Evolutionary conservation across 2,329 filamentous ascomycete species (phyloP).

Genomic region (Lecanicillium sp.): DNA sequence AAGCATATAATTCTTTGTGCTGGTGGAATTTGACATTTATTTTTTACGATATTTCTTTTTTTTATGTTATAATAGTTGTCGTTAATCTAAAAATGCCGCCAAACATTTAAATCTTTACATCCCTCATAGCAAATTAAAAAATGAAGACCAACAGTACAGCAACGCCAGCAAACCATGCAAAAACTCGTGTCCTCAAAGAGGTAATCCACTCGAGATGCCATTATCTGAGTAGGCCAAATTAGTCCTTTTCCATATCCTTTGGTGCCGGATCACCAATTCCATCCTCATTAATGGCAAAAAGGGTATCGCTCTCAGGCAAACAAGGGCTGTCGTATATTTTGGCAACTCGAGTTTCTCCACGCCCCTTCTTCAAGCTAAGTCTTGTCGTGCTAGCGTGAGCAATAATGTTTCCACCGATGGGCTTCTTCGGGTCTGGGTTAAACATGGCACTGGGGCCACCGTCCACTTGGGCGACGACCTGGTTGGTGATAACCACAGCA

Average conservation of each 20-base stretch:
- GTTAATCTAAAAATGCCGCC: conserved; percentile 7
- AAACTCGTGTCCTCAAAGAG: too few relatives aligned
- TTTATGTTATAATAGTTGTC: too few relatives aligned
- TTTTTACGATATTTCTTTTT: too few relatives aligned
- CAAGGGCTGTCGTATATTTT: conserved; percentile 99
- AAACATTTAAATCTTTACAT: conserved; percentile 5
- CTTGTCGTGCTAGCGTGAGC: conserved; percentile 94
- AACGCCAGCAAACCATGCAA: conserved; percentile 24
- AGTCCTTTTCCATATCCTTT: conserved; percentile 88
- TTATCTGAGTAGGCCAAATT: too few relatives aligned
- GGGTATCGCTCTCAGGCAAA: conserved; percentile 87
- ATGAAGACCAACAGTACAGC: conserved; percentile 4
- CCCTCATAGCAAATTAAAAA: neutral
- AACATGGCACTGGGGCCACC: conserved; percentile 96
- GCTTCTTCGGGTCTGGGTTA: conserved; percentile 98
- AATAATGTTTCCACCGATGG: conserved; percentile 97
- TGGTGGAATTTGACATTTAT: too few relatives aligned
- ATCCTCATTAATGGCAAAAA: conserved; percentile 96
- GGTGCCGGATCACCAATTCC: conserved; percentile 93
- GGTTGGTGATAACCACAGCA: conserved; percentile 96
- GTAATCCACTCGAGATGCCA: too few relatives aligned
- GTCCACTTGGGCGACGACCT: conserved; percentile 96
- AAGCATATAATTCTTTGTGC: too few relatives aligned
- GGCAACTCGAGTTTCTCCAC: conserved; percentile 91
- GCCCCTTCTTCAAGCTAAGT: conserved; percentile 89